A percentile compares a stretch with the other conserved stretches of the same genome.
Evolutionary conservation across 257 asterid genomes (phyloP).

Genomic region (Nicotiana obtusifolia): DNA sequence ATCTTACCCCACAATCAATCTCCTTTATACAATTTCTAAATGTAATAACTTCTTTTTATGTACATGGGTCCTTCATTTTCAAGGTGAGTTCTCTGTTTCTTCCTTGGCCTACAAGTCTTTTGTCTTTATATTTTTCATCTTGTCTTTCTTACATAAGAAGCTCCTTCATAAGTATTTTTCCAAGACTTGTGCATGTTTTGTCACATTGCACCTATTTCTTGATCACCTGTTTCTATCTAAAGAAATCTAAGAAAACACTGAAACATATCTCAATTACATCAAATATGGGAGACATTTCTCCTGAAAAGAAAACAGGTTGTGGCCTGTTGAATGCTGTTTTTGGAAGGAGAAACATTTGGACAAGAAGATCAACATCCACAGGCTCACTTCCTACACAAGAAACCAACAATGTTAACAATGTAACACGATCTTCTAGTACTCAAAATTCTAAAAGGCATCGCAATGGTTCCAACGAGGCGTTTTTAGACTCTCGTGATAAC

Average conservation of each 20-base stretch:
- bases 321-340: conserved; percentile 64
- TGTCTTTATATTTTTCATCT: not conserved
- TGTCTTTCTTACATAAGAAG: not conserved
- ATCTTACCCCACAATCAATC: conserved; percentile 7
- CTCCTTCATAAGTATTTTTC: not conserved
- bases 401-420: not conserved
- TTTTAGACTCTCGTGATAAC: conserved; percentile 6
- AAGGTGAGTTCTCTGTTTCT: not conserved
- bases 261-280: not conserved
- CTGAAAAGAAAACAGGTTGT: conserved; percentile 71
- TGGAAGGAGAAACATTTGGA: conserved; percentile 53
- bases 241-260: not conserved
- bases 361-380: conserved; percentile 47
- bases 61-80: not conserved
- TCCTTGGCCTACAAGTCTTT: conserved; percentile 1
- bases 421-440: conserved; percentile 25
- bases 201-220: not conserved
- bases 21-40: conserved; percentile 3
- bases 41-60: not conserved
- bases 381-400: conserved; percentile 34
- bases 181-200: not conserved
- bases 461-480: conserved; percentile 21
- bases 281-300: conserved; percentile 59
- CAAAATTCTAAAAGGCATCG: conserved; percentile 25
- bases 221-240: not conserved